A percentile compares a stretch with the other conserved stretches of the same genome.
These are phyloP conservation scores for Diplodia seriata DNA, from an alignment of 2,329 filamentous ascomycete species.

Conservation along the genomic window DNA sequence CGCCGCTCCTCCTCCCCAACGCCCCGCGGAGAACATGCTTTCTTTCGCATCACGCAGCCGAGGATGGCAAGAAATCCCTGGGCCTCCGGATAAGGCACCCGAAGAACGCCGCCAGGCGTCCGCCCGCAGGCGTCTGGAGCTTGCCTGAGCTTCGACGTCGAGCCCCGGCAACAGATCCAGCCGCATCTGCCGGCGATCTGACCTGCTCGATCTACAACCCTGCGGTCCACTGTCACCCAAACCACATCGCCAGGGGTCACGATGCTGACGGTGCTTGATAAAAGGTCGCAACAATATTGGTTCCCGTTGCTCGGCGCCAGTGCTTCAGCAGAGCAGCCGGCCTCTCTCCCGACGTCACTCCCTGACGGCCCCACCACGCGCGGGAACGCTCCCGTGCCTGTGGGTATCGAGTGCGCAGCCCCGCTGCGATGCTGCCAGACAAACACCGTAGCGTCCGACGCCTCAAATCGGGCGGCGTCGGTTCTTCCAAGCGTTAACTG, in stretches of 20 bases:
- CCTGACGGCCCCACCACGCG: conserved; percentile 13
- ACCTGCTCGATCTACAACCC: conserved; percentile 11
- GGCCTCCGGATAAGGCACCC: neutral
- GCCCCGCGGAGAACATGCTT: neutral
- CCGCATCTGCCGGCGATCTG: conserved; percentile 21
- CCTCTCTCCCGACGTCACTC: conserved; percentile 1
- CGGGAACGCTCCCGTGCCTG: conserved; percentile 13
- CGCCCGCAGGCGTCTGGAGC: neutral
- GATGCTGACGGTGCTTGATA: conserved; percentile 4
- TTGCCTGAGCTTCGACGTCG: neutral
- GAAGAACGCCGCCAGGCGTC: neutral
- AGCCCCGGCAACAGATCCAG: conserved; percentile 17
- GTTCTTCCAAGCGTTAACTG: neutral
- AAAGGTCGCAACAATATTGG: neutral
- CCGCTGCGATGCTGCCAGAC: neutral
- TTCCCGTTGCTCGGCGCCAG: neutral
- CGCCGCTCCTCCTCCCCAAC: neutral
- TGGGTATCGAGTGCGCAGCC: neutral
- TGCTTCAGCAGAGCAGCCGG: neutral
- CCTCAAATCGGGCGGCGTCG: neutral
- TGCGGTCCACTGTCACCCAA: neutral
- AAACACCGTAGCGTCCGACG: neutral
- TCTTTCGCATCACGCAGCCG: neutral
- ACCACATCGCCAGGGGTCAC: neutral
- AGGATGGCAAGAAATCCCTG: conserved; percentile 8